Base-by-base conservation (phyloP, 257 asterid genomes). In the Knoxia roxburghii region DNA sequence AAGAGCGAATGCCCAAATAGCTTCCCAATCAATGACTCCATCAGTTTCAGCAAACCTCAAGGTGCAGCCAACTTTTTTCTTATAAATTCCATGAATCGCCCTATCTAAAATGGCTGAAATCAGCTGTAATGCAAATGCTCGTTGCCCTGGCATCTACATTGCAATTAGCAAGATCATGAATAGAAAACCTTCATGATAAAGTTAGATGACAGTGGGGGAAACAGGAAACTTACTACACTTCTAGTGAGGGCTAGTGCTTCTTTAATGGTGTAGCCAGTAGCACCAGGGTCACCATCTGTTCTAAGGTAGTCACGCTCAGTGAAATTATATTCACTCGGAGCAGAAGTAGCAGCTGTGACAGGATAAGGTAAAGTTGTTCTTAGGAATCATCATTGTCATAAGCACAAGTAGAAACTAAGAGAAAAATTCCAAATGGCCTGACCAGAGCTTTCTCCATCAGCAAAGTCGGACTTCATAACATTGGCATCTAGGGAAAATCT, bases 211-310 rank as follows among this genome's bases (percentile, higher is more conserved):
- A 43, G 45, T n/a, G 60, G 11, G 23, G 26, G 64, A 70, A 64
- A 43, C 43, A 40, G 60, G 68, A 63, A 67, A 84, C 95, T 80
- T 54, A 94, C 99, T 87, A 90, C 88, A 72, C 99, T 94, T 76
- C 96, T 86, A 57, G 86, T 72, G 41, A 94, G 86, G 74, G 92
- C 89, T 43, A 94, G 78, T 55, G 95, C 96, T 83, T 94, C 99
- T 73, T 83, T 87, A 64, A 94, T 80, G 69, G 99, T 85, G 81
- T 94, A 94, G 69, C 99, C 96, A 81, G 81, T 85, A 76, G 91
- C 97, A 70, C 95, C 89, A 69, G 99, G 99, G 71, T 94, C 96
- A 72, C 99, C 99, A 75, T 90, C 96, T 52, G 97, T 94, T 73
- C 96, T 91, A 69, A 90, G 84, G 74, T 82, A 86, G 81, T 90